A percentile compares a stretch with the other conserved stretches of the same genome.
Conservation (phyloP, 2,329 filamentous ascomycete genomes). For the Sordariomycetes sp. region DNA sequence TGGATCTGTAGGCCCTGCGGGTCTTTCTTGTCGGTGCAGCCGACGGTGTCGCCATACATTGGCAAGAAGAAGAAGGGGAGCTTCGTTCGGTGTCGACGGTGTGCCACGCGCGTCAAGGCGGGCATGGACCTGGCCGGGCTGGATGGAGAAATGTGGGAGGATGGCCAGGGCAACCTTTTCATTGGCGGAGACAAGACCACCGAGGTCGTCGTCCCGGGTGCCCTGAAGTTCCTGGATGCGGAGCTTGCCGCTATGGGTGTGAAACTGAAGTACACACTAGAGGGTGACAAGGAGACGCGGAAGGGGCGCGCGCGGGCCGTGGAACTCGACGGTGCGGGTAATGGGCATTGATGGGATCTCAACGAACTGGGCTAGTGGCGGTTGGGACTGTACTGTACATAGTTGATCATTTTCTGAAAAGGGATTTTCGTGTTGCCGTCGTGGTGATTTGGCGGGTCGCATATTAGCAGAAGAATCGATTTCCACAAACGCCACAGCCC, state of each 20-base stretch:
- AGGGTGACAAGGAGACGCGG: constrained; percentile 53
- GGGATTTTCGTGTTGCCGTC: neutral
- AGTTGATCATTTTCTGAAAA: neutral
- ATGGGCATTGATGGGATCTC: neutral
- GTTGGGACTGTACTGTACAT: neutral
- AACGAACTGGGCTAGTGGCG: neutral
- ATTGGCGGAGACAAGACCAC: constrained; percentile 86
- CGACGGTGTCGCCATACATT: constrained; percentile 56
- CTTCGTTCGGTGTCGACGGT: constrained; percentile 69
- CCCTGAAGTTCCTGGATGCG: constrained; percentile 86
- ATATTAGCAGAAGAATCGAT: neutral
- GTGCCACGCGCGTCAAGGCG: constrained; percentile 53
- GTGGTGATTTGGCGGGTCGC: neutral
- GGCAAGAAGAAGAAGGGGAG: constrained; percentile 56
- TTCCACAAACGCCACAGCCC: neutral
- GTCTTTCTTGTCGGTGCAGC: constrained; percentile 80
- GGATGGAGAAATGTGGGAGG: constrained; percentile 79
- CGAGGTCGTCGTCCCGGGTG: constrained; percentile 83
- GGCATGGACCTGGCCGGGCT: constrained; percentile 42
- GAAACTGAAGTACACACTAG: constrained; percentile 70
- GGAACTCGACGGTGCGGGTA: constrained; percentile 9
- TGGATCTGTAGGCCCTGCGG: constrained; percentile 88
- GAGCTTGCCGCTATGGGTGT: constrained; percentile 96
- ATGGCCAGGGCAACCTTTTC: constrained; percentile 75
- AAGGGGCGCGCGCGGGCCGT: constrained; percentile 37